A percentile compares a stretch with the other conserved stretches of the same genome.
These are phyloP conservation scores for Colletotrichum aenigma DNA, from an alignment of 2,329 filamentous ascomycete genomes.

Conservation along the genomic window DNA sequence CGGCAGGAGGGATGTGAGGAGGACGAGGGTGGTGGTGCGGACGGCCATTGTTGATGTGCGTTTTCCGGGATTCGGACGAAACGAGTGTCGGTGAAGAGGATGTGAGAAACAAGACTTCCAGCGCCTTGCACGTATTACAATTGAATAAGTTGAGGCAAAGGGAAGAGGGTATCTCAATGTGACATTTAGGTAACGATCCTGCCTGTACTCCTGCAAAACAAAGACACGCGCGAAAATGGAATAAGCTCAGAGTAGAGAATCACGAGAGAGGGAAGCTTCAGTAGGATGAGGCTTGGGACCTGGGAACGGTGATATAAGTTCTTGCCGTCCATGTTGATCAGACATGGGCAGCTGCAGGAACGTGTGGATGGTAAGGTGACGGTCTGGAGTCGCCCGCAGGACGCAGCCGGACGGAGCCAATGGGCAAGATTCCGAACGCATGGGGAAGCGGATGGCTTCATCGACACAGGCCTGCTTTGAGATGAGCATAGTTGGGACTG, in stretches of 20 bases:
- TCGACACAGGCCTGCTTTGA: neutral
- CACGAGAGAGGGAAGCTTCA: neutral
- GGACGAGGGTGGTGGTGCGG: conserved; percentile 23
- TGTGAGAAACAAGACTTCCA: neutral
- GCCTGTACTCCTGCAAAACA: neutral
- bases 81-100: neutral
- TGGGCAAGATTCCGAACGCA: neutral
- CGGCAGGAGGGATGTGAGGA: conserved; percentile 27
- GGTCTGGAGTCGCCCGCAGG: conserved; percentile 1
- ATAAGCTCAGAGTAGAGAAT: neutral
- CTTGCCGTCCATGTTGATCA: neutral
- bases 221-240: neutral
- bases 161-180: neutral
- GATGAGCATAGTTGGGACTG: neutral
- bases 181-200: neutral
- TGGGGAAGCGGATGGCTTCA: neutral
- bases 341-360: conserved; percentile 11
- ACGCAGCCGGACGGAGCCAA: neutral
- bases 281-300: neutral
- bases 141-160: neutral
- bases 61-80: neutral
- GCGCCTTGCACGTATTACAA: neutral
- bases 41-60: conserved; percentile 15
- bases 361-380: conserved; percentile 5
- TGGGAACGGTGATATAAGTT: conserved; percentile 4